Percentiles rank a stretch among this genome's conserved stretches.
Conservation (phyloP, 768 basidiomycete genomes). For the Termitomyces sp. region DNA sequence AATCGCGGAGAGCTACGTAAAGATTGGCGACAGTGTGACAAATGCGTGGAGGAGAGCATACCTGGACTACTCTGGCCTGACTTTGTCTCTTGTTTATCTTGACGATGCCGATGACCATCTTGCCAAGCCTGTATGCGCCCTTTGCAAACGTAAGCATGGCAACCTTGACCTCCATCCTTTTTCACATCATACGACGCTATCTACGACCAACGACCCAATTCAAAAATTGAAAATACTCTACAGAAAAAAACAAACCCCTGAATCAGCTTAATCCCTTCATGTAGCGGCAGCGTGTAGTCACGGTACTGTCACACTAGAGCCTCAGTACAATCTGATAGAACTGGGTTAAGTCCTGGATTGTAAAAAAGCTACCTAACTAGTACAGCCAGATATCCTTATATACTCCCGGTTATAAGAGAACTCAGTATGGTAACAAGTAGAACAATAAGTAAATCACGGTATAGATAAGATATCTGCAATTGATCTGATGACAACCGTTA, state of each 20-base stretch:
- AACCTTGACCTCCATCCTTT: conserved; percentile 85
- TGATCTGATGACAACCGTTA: too few species aligned
- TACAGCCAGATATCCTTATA: too few species aligned
- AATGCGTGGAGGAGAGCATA: conserved; percentile 26
- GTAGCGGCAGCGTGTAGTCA: too few species aligned
- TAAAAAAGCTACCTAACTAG: too few species aligned
- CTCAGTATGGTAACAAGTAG: too few species aligned
- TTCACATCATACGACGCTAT: conserved; percentile 92
- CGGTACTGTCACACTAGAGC: too few species aligned
- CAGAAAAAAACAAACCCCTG: neutral
- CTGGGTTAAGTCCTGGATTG: too few species aligned
- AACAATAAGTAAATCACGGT: too few species aligned
- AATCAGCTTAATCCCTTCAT: neutral
- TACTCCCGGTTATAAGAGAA: too few species aligned
- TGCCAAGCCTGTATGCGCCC: conserved; percentile 85
- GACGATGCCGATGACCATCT: conserved; percentile 86
- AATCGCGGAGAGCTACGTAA: conserved; percentile 70
- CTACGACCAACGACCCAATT: neutral
- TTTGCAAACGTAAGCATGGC: conserved; percentile 92
- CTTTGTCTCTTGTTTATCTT: conserved; percentile 75
- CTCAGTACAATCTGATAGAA: too few species aligned
- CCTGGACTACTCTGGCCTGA: conserved; percentile 77
- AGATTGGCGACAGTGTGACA: too few species aligned
- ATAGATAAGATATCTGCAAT: too few species aligned
- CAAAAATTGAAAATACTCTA: neutral